Evolutionary conservation across 345 rosid genomes (phyloP), one percentile per base, ranked within the genome.

Genomic region (Geranium rotundifolium): DNA sequence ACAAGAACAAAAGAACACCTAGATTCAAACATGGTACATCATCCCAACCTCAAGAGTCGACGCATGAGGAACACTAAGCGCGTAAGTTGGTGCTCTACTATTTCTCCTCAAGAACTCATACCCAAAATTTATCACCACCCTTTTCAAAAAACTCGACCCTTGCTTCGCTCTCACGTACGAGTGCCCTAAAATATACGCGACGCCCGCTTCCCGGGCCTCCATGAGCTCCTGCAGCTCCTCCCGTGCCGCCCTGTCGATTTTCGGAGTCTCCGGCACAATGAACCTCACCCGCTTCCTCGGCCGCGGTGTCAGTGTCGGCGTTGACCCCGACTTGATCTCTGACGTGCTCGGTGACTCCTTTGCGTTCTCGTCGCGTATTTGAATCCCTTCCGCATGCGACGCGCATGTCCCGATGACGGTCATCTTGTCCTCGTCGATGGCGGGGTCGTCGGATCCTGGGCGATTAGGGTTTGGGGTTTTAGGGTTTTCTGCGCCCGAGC

Each of bases 1-100:
- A 31, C 37, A 31, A 31, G 37, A 31, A 31, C 37, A 3, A 57
- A 57, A 61, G 57, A n/a, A n/a, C n/a, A n/a, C n/a, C 64, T 27
- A 58, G 60, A 73, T 31, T 69, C 61, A 92, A 63, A 92, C 92
- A 73, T 75, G 68, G 77, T 87, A 92, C 2, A 85, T 57, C 98
- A 92, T 87, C 61, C 98, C 98, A 12, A 92, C 98, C 77, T 92
- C 95, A 67, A 92, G 69, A 3, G 95, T 92, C 5, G 98, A 87
- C 1, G 90, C 93, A 61, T 87, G 90, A 0, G 97, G 91, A 19
- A 79, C 75, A 8, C 80, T 83, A 39, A 87, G 71, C 1, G 72
- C 80, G 65, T 76, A 69, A 7, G 76, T 74, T 0, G 91, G 80
- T 19, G 84, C 62, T 69, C 97, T 75, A 67, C 84, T 80, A 58